Conservation (phyloP, 805 yeast species). For the Ogataea pini region DNA sequence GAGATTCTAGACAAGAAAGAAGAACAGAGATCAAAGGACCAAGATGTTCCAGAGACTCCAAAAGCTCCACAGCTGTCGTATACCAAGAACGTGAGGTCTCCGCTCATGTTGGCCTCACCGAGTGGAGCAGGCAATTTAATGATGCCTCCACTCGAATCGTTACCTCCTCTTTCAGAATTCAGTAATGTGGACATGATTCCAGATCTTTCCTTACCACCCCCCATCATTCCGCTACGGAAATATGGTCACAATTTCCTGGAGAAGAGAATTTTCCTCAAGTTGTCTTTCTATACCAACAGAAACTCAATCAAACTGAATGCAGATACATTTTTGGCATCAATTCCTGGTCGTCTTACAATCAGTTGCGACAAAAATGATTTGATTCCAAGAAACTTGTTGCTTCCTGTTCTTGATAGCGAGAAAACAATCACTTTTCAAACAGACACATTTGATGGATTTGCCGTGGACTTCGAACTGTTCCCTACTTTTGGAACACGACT, state of each 20-base stretch:
- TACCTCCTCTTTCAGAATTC: conserved; percentile 21
- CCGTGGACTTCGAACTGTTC: conserved; percentile 83
- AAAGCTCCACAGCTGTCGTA: conserved; percentile 20
- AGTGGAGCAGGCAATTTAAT: neutral
- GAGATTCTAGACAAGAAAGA: neutral
- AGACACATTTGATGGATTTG: conserved; percentile 69
- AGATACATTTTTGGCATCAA: conserved; percentile 45
- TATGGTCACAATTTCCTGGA: conserved; percentile 96
- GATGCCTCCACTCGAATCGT: conserved; percentile 10
- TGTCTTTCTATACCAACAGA: conserved; percentile 57
- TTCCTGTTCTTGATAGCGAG: conserved; percentile 73
- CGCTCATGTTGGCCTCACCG: conserved; percentile 9
- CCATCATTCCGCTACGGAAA: conserved; percentile 87
- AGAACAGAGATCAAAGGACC: neutral
- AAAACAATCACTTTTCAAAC: conserved; percentile 77
- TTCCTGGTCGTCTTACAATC: conserved; percentile 82
- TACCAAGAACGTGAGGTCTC: conserved; percentile 14
- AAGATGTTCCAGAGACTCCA: conserved; percentile 13
- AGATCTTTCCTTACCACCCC: conserved; percentile 90
- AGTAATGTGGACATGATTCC: conserved; percentile 74
- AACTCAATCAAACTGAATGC: conserved; percentile 46
- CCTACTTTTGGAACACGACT: conserved; percentile 94
- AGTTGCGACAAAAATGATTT: conserved; percentile 75
- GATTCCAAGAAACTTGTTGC: conserved; percentile 80
- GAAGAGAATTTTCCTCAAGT: conserved; percentile 80